Evolutionary conservation across 2,329 filamentous ascomycete species (phyloP).

Genomic region (Aspergillus luchuensis): DNA sequence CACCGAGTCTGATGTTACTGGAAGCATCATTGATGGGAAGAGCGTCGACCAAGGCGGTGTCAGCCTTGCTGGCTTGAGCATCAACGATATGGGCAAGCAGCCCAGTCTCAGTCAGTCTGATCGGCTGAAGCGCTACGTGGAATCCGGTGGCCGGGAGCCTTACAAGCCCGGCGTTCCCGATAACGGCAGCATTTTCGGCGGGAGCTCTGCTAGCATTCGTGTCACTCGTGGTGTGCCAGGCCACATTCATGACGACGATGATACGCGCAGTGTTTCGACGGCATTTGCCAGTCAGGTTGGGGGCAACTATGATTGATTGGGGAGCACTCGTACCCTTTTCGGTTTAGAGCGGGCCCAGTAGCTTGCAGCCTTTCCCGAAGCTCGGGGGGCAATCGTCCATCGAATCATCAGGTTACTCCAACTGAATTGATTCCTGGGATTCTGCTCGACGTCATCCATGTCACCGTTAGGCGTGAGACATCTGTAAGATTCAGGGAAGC

Average conservation of each 20-base stretch:
- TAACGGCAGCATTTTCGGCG: slow-evolving; percentile 66
- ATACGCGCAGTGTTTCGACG: slow-evolving; percentile 93
- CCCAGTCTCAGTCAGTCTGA: slow-evolving; percentile 79
- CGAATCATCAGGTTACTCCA: slow-evolving; percentile 17
- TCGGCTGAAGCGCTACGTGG: slow-evolving; percentile 90
- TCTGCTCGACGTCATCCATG: slow-evolving; percentile 15
- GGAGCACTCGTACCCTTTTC: slow-evolving; percentile 8
- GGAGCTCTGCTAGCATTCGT: slow-evolving; percentile 56
- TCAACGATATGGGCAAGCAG: slow-evolving; percentile 70
- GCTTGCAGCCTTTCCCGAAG: slow-evolving; percentile 17
- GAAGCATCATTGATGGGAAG: slow-evolving; percentile 74
- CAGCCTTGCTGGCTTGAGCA: slow-evolving; percentile 80
- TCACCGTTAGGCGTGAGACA: slow-evolving; percentile 16
- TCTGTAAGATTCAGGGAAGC: slow-evolving; percentile 18
- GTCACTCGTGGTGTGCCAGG: slow-evolving; percentile 49
- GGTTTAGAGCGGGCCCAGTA: slow-evolving; percentile 18
- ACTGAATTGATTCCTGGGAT: slow-evolving; percentile 19
- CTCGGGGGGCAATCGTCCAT: slow-evolving; percentile 17
- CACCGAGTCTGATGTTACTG: slow-evolving; percentile 82
- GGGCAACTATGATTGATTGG: slow-evolving; percentile 60
- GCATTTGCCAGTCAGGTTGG: slow-evolving; percentile 95
- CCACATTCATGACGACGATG: slow-evolving; percentile 69
- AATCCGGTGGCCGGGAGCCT: slow-evolving; percentile 71
- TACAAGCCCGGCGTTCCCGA: slow-evolving; percentile 55
- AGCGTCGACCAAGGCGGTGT: slow-evolving; percentile 78